phyloP scores from a whole-genome alignment of 2,329 filamentous ascomycete species.

The Fusarium euwallaceae region DNA sequence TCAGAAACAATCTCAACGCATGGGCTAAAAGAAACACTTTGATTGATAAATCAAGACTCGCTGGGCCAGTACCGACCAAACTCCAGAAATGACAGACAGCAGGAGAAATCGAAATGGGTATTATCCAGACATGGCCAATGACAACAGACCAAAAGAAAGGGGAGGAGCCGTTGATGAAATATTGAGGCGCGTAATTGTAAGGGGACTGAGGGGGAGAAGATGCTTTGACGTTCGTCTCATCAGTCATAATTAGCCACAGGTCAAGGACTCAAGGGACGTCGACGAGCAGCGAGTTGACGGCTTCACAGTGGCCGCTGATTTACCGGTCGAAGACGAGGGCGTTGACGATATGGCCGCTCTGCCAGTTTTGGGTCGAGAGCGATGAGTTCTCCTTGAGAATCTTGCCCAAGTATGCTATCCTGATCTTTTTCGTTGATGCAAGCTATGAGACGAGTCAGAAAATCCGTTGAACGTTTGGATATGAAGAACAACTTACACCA shows the following conservation, averaged over 20 bases:
- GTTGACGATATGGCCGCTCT: constrained; percentile 80
- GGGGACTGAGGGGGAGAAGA: not conserved
- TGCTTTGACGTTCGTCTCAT: not conserved
- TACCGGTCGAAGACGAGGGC: constrained; percentile 74
- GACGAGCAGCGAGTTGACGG: not conserved
- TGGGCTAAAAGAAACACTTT: constrained; percentile 14
- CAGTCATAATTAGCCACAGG: not conserved
- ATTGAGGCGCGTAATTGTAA: constrained; percentile 5
- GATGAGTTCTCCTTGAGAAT: constrained; percentile 78
- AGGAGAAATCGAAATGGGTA: constrained; percentile 39
- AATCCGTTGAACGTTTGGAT: not conserved
- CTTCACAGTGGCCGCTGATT: constrained; percentile 27
- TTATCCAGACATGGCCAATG: constrained; percentile 44
- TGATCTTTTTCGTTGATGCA: constrained; percentile 69
- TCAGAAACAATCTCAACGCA: constrained; percentile 15
- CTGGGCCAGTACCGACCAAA: constrained; percentile 31
- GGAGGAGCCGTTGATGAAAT: constrained; percentile 8
- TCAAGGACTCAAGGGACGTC: not conserved
- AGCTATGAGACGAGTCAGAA: constrained; percentile 61
- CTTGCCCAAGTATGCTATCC: constrained; percentile 84
- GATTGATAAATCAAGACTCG: constrained; percentile 30
- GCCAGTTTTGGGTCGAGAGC: constrained; percentile 80
- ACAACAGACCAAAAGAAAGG: constrained; percentile 14
- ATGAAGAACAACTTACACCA: constrained; percentile 63
- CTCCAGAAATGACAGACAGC: constrained; percentile 25